Evolutionary conservation across 257 asterid species (phyloP), one percentile per base, ranked within the genome.

Genomic region (Lantana camara): DNA sequence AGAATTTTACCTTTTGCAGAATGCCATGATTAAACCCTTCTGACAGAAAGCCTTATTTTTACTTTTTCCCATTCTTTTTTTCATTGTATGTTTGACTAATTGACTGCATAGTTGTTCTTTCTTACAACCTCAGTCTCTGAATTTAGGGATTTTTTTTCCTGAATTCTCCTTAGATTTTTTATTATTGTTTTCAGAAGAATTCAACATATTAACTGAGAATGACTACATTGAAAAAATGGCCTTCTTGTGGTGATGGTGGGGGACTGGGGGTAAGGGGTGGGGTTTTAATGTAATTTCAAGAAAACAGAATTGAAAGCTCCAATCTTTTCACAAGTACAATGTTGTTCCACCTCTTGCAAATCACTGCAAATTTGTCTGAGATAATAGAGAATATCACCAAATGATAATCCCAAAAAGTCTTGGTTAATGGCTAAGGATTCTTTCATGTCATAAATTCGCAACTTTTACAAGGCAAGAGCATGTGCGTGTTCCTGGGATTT

Each of bases 401-500:
- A 27, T 27, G 32, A 27, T 27, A 27, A 27, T 27, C 32, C 32
- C 32, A 27, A 27, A 27, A 27, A 27, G 32, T 27, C 32, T 27
- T 27, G 46, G 17, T 63, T 38, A 51, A 63, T n/a, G n/a, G n/a
- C 54, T 58, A 20, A 52, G 13, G 47, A 38, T 22, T 45, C 45
- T 34, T 27, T 47, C 70, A 24, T 61, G 38, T 61, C 66, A 16
- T 50, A 53, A 66, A 48, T 52, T 66, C 8, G 10, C 4, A 41
- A 17, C 59, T 44, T n/a, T 45, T 64, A 32, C 32, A 27, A 27
- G 32, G 32, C 48, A 44, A 30, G 14, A 48, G 63, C 79, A 67
- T 73, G 72, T 59, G 80, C 76, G 46, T 57, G 68, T 66, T 69
- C 78, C 77, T 74, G 65, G 54, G 50, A 73, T 67, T 50, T 47